Evolutionary conservation across 345 rosid species (phyloP).

Genomic region (Raphanus raphanistrum): DNA sequence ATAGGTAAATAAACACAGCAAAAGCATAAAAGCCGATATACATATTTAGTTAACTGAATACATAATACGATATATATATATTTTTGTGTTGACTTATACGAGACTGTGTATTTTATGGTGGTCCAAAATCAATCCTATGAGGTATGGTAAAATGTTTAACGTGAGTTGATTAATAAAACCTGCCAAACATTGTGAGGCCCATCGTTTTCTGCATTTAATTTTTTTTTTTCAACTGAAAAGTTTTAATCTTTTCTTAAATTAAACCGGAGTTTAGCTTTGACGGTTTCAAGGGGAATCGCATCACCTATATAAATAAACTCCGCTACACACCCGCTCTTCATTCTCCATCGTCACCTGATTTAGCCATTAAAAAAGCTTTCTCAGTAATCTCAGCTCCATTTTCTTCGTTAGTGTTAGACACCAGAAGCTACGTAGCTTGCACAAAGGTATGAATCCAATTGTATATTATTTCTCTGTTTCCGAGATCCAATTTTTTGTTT

Average conservation of each 20-base stretch:
- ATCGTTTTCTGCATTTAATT: constrained; percentile 13
- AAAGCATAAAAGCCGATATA: not conserved
- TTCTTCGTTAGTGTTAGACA: constrained; percentile 15
- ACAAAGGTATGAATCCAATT: constrained; percentile 22
- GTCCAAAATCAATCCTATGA: constrained; percentile 15
- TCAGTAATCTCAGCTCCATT: constrained; percentile 3
- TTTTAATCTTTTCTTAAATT: not conserved
- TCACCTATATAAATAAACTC: constrained; percentile 39
- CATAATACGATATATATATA: not conserved
- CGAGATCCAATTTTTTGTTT: constrained; percentile 23
- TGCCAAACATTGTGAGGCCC: constrained; percentile 34
- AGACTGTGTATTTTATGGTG: not conserved
- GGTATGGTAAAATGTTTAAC: constrained; percentile 20
- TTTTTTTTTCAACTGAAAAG: constrained; percentile 17
- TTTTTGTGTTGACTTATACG: not conserved
- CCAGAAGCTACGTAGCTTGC: constrained; percentile 20
- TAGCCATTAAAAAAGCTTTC: too few relatives aligned
- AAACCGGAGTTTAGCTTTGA: constrained; percentile 16
- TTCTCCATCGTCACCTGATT: constrained; percentile 31
- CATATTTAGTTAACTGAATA: not conserved
- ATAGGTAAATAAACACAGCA: not conserved
- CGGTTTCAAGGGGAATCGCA: constrained; percentile 38
- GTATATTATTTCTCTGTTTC: not conserved
- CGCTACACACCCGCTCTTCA: constrained; percentile 31
- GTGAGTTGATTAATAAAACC: not conserved